Evolutionary conservation across 2,329 filamentous ascomycete species (phyloP).

Genomic region (Dactylellina cionopaga): DNA sequence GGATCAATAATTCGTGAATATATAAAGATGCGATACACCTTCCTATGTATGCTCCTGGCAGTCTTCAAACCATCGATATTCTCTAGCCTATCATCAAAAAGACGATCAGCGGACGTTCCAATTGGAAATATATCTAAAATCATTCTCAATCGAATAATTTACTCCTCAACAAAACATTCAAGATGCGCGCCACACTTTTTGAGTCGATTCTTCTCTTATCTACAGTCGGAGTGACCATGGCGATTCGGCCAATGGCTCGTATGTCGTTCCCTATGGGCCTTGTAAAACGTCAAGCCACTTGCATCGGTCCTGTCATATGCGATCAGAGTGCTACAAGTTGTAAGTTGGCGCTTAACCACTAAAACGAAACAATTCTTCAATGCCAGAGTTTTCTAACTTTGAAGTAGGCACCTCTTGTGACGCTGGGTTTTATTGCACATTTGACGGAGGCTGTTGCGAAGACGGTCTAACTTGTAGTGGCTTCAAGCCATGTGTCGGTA

Average conservation of each 20-base stretch:
- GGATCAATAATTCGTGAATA: too few species aligned
- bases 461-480: conserved; percentile 27
- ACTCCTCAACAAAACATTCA: too few species aligned
- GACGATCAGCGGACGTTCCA: too few species aligned
- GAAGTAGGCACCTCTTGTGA: conserved; percentile 31
- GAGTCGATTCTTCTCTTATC: conserved; percentile 9
- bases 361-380: not conserved
- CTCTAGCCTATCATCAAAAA: too few species aligned
- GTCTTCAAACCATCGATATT: too few species aligned
- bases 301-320: conserved; percentile 39
- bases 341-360: not conserved
- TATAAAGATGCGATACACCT: too few species aligned
- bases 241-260: conserved; percentile 8
- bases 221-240: not conserved
- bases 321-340: conserved; percentile 6
- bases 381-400: not conserved
- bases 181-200: conserved; percentile 13
- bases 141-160: too few species aligned
- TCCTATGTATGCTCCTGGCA: too few species aligned
- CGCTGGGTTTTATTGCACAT: conserved; percentile 32
- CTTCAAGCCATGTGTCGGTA: conserved; percentile 46
- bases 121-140: too few species aligned
- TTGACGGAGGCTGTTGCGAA: conserved; percentile 33
- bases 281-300: conserved; percentile 31
- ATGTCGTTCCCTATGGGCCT: conserved; percentile 12